phyloP scores from a whole-genome alignment of 148 eudicot species.

The Heliamphora exappendiculata region DNA sequence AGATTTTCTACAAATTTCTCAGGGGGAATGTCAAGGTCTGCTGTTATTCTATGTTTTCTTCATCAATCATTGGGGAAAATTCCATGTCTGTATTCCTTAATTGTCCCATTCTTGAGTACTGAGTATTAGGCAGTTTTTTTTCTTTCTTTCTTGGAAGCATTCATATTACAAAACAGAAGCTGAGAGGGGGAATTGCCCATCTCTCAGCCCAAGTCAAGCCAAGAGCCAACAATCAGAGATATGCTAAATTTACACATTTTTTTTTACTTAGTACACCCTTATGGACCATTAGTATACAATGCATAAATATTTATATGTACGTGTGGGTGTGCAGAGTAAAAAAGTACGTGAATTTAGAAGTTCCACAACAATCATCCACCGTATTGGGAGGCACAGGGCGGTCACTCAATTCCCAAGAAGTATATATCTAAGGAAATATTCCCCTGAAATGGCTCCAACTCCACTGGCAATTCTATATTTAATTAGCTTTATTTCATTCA shows the following conservation, averaged over 20 bases:
- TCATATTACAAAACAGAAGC: neutral
- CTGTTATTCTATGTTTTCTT: neutral
- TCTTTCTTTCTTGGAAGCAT: neutral
- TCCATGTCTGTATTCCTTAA: slow-evolving; percentile 6
- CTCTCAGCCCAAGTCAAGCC: slow-evolving; percentile 2
- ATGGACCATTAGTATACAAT: too few species aligned
- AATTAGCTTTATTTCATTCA: neutral
- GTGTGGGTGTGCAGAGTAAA: too few species aligned
- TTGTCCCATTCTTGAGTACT: neutral
- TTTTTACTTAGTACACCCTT: too few species aligned
- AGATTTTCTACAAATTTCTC: neutral
- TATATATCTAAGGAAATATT: slow-evolving; percentile 4
- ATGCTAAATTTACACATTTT: too few species aligned
- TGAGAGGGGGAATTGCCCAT: neutral
- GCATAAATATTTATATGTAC: too few species aligned
- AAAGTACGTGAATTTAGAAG: too few species aligned
- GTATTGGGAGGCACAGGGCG: neutral
- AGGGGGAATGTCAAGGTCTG: neutral
- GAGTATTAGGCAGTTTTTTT: neutral
- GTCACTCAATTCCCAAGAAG: slow-evolving; percentile 6
- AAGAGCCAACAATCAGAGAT: too few species aligned
- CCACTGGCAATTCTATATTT: neutral
- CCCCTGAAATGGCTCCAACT: neutral
- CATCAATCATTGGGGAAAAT: slow-evolving; percentile 8
- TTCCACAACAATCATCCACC: neutral